Base-by-base conservation (phyloP, 495 filamentous ascomycete species). In the Chaetomium cochliodes region DNA sequence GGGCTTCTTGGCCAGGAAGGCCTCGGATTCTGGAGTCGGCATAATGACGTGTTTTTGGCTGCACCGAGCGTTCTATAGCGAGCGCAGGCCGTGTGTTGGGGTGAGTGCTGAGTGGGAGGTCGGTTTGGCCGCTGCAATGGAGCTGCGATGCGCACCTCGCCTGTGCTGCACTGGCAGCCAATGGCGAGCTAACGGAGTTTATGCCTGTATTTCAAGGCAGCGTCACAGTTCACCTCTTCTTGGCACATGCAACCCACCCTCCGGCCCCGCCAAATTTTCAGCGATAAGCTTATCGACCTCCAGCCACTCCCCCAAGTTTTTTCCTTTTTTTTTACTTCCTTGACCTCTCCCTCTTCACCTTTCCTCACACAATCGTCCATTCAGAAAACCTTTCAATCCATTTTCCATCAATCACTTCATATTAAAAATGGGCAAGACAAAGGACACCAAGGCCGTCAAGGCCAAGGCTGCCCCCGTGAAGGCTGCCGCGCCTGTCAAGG, bases 1-100 rank as follows among this genome's bases (percentile, higher is more conserved):
- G 68, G 94, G 94, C 82, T 98, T 98, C 77, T 91, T 91, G 70
- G 92, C 91, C 73, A 94, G 87, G 86, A 98, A 98, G 70, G 86
- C 81, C 70, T 84, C 86, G 75, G 94, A 98, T 78, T 98, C 93
- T 74, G 96, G 91, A 52, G 92, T 97, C 41, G 94, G 94, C 82
- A 85, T 85, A n/a, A 53, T 74, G 68, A 15, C 20, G 18, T 47
- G 42, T 51, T 58, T 53, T 46, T 58, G 57, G 63, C 44, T 54
- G 59, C 53, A 52, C 62, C 50, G 16, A 33, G 37, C 46, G 15
- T 18, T 39, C 13, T 55, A 33, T n/a, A 25, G 57, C 58, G 58
- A 47, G 60, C 49, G 58, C 23, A 49, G 42, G 51, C 23, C 28
- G 54, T 51, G 54, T 42, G 53, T 54, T 56, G 55, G 30, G 16